Evolutionary conservation across 345 rosid genomes (phyloP).

Genomic region (Euphorbia peplus): DNA sequence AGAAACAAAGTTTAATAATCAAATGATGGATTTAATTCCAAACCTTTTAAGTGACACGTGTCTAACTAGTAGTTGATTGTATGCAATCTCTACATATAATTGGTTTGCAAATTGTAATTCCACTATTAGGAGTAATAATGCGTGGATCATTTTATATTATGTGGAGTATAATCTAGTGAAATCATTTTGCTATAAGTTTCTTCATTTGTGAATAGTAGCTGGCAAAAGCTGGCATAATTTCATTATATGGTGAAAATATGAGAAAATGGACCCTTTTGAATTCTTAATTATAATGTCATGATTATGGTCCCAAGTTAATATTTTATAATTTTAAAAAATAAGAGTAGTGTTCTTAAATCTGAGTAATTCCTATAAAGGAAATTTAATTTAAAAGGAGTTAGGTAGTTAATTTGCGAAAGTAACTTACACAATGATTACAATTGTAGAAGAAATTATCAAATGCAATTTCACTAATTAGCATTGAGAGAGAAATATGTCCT

Average conservation of each 20-base stretch:
- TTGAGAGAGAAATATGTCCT: too few species aligned
- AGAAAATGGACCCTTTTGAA: neutral
- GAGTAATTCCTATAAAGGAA: too few species aligned
- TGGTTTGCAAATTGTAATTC: neutral
- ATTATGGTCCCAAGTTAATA: neutral
- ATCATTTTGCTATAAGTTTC: conserved; percentile 3
- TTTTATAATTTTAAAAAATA: neutral
- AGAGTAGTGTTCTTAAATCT: neutral
- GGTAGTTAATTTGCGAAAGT: neutral
- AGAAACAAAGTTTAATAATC: too few species aligned
- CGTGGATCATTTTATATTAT: too few species aligned
- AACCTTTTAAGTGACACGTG: conserved; percentile 13
- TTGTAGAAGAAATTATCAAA: too few species aligned
- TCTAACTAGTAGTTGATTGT: neutral
- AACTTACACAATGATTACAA: neutral
- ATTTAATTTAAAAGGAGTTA: too few species aligned
- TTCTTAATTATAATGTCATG: neutral
- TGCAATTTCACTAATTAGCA: too few species aligned
- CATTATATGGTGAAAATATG: neutral
- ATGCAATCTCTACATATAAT: neutral
- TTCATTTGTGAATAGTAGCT: conserved; percentile 8
- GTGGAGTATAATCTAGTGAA: too few species aligned
- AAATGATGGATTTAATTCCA: too few species aligned
- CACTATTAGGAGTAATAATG: neutral
- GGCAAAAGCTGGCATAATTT: conserved; percentile 15